Evolutionary conservation across 257 asterid species (phyloP), one percentile per base, ranked within the genome.

Genomic region (Paraleonurus japonicus): DNA sequence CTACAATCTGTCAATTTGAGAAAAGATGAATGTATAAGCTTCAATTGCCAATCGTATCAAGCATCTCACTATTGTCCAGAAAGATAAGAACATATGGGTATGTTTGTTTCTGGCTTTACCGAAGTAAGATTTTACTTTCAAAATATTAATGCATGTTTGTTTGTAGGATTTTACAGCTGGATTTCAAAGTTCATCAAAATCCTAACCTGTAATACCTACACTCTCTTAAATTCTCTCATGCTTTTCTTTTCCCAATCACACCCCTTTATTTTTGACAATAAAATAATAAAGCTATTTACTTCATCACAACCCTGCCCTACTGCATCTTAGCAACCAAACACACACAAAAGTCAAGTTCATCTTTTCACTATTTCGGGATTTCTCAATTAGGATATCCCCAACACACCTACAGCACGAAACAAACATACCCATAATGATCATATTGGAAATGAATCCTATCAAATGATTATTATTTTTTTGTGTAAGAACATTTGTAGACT

Each of bases 1-100:
- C 67, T 27, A 72, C 54, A 61, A 72, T 48, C 68, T 72, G 78
- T 30, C 70, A 24, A 65, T 28, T 59, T 45, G 17, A 51, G 68
- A 32, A 54, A 71, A 23, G 20, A 26, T 4, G n/a, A 50, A 33
- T 2, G n/a, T 4, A 22, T 8, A 20, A 77, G 24, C 27, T 24
- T 64, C 74, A 65, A 50, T n/a, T 7, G 2, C 7, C 65, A 23
- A 43, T 68, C 39, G 55, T 5, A 51, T 26, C 71, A 55, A 63
- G 28, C 19, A 76, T 24, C 63, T 57, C 41, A 58, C 37, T 19
- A 57, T 10, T 32, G 55, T 55, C 64, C 62, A 61, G 64, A 22
- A 58, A 45, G 28, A 65, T 53, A n/a, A 57, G 41, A 48, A 19
- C 51, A 61, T 35, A 53, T 17, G 54, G 22, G 20, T 47, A 47